A percentile compares a stretch with the other conserved stretches of the same genome.
phyloP scores from a whole-genome alignment of 345 rosid genomes.

The Brassica napus region Da-Ae NC_063451.1:40295501-40296000 shows the following conservation, averaged over 20 bases:
- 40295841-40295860: not conserved
- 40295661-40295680: not conserved
- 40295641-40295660: not conserved
- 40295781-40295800: not conserved
- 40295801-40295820: not conserved
- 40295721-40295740: not conserved
- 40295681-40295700: not conserved
- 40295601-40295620: not conserved
- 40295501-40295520: not conserved
- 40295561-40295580: not conserved
- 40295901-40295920: not conserved
- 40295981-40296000: not conserved
- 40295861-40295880: not conserved
- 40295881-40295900: not conserved
- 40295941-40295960: not conserved
- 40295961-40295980: not conserved
- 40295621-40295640: not conserved
- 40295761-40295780: not conserved
- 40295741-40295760: not conserved
- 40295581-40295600: not conserved
- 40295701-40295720: not conserved
- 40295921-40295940: not conserved
- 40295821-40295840: conserved; percentile 10
- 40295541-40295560: not conserved
- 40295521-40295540: not conserved